Percentiles rank a stretch among this genome's conserved stretches.
Conservation (phyloP, 805 yeast genomes). For the Starmerella bacillaris region DNA sequence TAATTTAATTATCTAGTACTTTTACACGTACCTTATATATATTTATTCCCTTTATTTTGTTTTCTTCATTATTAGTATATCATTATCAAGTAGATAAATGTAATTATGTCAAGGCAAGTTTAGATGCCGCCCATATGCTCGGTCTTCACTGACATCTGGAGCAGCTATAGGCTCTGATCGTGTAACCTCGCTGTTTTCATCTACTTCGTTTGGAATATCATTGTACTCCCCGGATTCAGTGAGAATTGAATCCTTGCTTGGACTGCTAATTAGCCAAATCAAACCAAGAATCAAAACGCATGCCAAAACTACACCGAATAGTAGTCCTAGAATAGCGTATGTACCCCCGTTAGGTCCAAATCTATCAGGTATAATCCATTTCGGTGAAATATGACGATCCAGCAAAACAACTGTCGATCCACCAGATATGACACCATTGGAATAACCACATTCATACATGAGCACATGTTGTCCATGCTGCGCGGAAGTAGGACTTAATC, state of each 20-base stretch:
- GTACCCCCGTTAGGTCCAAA: slow-evolving; percentile 21
- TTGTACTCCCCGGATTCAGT: slow-evolving; percentile 5
- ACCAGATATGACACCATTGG: slow-evolving; percentile 11
- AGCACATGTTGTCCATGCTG: slow-evolving; percentile 18
- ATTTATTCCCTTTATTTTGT: too few relatives aligned
- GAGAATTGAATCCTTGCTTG: slow-evolving; percentile 5
- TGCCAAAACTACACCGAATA: slow-evolving; percentile 11
- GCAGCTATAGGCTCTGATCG: slow-evolving; percentile 17
- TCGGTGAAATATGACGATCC: slow-evolving; percentile 21
- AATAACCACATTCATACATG: slow-evolving; percentile 13
- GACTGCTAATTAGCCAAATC: slow-evolving; percentile 6
- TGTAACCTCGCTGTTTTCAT: background rate
- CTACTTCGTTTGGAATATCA: background rate
- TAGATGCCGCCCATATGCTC: slow-evolving; percentile 21
- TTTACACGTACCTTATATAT: too few relatives aligned
- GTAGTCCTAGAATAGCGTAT: slow-evolving; percentile 17
- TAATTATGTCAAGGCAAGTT: slow-evolving; percentile 12
- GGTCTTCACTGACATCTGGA: slow-evolving; percentile 15
- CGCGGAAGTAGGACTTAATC: slow-evolving; percentile 12
- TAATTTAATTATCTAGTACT: too few relatives aligned
- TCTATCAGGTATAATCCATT: slow-evolving; percentile 22
- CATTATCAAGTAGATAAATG: background rate
- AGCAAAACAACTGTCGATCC: slow-evolving; percentile 21
- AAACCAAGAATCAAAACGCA: slow-evolving; percentile 7
- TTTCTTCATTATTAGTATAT: too few relatives aligned